These are phyloP conservation scores for Entelexis sorbosivorans DNA, from an alignment of 1,139 yeast genomes.

Conservation along the genomic window DNA sequence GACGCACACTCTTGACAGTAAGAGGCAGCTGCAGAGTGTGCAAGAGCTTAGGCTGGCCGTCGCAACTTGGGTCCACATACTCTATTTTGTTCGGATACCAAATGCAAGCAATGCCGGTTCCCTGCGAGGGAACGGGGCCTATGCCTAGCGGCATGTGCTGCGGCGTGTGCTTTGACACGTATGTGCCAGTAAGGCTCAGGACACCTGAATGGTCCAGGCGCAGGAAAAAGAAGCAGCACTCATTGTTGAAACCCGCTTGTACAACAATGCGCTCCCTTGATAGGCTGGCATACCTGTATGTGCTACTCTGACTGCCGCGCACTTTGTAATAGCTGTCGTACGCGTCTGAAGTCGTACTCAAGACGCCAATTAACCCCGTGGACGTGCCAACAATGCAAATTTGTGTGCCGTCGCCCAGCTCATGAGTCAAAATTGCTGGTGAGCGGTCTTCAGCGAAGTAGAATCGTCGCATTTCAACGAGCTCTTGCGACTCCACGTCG, in stretches of 20 bases:
- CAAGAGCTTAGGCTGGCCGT: background rate
- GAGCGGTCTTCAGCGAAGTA: conserved; percentile 1
- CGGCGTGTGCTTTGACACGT: background rate
- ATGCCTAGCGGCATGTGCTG: background rate
- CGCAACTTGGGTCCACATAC: background rate
- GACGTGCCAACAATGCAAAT: background rate
- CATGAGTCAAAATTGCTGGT: background rate
- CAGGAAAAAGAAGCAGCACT: background rate
- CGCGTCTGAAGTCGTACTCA: background rate
- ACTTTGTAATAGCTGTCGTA: background rate
- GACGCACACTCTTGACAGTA: background rate
- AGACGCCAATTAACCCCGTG: background rate
- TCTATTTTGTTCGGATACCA: background rate
- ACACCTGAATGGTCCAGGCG: background rate
- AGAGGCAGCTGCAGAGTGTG: background rate
- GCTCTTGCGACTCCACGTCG: background rate
- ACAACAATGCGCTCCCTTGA: background rate
- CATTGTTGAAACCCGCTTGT: background rate
- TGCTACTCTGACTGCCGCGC: background rate
- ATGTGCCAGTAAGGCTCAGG: background rate
- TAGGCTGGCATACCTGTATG: background rate
- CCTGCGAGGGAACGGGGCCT: background rate
- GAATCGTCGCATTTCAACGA: background rate
- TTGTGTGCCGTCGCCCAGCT: background rate
- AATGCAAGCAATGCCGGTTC: background rate